Base-by-base conservation (phyloP, 371 early-diverging fungal genomes). In the Zopfochytrium polystomum region DNA sequence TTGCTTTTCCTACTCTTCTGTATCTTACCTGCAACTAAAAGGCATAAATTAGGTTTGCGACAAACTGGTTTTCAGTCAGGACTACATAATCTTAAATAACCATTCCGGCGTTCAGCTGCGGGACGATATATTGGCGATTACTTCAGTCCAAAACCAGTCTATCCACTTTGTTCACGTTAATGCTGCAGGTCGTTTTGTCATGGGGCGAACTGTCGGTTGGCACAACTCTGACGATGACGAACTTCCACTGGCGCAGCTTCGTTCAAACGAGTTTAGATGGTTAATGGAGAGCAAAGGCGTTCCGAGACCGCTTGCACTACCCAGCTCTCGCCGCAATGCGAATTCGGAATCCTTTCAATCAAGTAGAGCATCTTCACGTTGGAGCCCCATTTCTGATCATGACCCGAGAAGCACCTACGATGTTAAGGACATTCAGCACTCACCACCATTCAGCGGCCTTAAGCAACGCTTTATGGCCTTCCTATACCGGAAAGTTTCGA, bases 101-200 rank as follows among this genome's bases (percentile, higher is more conserved):
- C 85, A 85, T 52, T 65, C 79, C 4, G 85, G 87, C n/a, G 84
- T 85, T 6, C 80, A 80, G 60, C 61, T 87, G 22, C 70, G 71
- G 54, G 72, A 73, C 26, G 72, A 81, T 49, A 45, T 77, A 20
- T 64, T 87, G 45, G 80, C 78, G 11, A 77, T 87, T 55, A 78
- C 81, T 50, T 78, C 85, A 31, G 76, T 84, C 26, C 80, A 85
- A 60, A 72, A 85, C 52, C 87, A 87, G 44, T 72, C 72, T 31
- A 82, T 84, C 45, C 76, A 84, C 52, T 71, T 84, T 20, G 65
- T 81, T 42, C 78, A 80, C 22, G 70, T 20, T 53, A 57, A 84
- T 82, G 77, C 74, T 23, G 67, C 72, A 45, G 84, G 85, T 6
- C 68, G 65, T 31, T 68, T 86, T 43, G 69, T 82, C 13, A 70